Percentiles rank a stretch among this genome's conserved stretches.
phyloP scores from a whole-genome alignment of 805 yeast genomes.

The Starmerella bombi region DNA sequence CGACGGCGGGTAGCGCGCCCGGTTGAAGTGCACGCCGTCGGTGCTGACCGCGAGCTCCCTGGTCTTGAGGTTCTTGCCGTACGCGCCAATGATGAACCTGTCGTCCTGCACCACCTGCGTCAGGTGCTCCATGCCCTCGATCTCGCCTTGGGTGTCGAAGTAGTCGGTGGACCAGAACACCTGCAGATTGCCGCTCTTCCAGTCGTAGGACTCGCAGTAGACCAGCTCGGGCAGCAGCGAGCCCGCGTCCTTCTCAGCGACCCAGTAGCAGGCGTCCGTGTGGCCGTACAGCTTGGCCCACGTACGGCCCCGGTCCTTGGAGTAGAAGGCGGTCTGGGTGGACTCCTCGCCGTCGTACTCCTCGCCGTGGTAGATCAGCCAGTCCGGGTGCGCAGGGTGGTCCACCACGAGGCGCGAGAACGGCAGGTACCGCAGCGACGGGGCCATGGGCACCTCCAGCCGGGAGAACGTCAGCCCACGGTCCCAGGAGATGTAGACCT shows the following conservation, averaged over 20 bases:
- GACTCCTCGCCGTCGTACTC: conserved; percentile 38
- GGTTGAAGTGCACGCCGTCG: conserved; percentile 67
- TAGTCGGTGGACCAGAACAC: conserved; percentile 43
- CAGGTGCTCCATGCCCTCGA: conserved; percentile 41
- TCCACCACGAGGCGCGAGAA: conserved; percentile 38
- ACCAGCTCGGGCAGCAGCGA: conserved; percentile 43
- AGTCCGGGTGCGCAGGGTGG: conserved; percentile 41
- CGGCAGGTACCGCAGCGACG: conserved; percentile 28
- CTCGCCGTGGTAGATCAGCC: conserved; percentile 58
- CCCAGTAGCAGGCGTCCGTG: conserved; percentile 53
- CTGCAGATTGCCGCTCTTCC: conserved; percentile 5
- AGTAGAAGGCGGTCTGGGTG: conserved; percentile 42
- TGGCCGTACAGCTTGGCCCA: conserved; percentile 44
- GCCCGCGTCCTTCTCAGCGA: conserved; percentile 36
- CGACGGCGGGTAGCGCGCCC: conserved; percentile 61
- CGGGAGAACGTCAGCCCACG: conserved; percentile 48
- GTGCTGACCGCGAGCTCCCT: conserved; percentile 61
- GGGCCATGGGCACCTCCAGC: conserved; percentile 39
- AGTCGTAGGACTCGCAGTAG: conserved; percentile 39
- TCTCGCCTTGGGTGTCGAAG: conserved; percentile 28
- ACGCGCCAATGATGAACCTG: conserved; percentile 60
- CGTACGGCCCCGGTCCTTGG: conserved; percentile 52
- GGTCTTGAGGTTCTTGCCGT: conserved; percentile 31
- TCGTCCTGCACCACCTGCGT: conserved; percentile 65
- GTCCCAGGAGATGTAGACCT: conserved; percentile 49